A percentile compares a stretch with the other conserved stretches of the same genome.
Conservation (phyloP, 2,329 filamentous ascomycete genomes). For the Hansfordia pulvinata region DNA sequence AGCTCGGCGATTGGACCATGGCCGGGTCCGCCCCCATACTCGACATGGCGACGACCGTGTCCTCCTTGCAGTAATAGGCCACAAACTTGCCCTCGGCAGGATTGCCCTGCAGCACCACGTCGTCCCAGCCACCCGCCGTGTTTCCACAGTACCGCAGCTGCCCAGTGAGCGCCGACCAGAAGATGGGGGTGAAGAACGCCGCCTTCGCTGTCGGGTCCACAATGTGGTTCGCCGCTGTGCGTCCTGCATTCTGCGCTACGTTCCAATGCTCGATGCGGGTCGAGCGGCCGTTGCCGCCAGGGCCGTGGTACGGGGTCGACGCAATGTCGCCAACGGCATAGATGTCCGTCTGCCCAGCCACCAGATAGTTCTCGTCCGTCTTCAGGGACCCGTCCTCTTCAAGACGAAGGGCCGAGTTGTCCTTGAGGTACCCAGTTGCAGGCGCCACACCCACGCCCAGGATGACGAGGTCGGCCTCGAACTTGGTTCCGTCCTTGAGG, state of each 20-base stretch:
- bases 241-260: conserved; percentile 86
- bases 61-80: conserved; percentile 78
- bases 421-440: conserved; percentile 67
- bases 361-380: conserved; percentile 67
- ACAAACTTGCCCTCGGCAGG: conserved; percentile 69
- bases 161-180: conserved; percentile 86
- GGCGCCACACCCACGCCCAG: conserved; percentile 83
- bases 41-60: conserved; percentile 79
- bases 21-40: conserved; percentile 84
- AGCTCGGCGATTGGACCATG: conserved; percentile 74
- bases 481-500: conserved; percentile 72
- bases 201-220: conserved; percentile 45
- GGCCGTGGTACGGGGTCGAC: conserved; percentile 85
- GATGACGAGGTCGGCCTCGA: conserved; percentile 82
- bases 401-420: conserved; percentile 56
- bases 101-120: conserved; percentile 66
- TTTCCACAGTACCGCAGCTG: conserved; percentile 93
- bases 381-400: conserved; percentile 76
- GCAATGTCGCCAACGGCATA: conserved; percentile 94
- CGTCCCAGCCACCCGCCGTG: conserved; percentile 71
- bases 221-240: conserved; percentile 67
- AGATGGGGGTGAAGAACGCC: conserved; percentile 77
- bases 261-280: conserved; percentile 97
- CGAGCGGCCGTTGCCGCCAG: conserved; percentile 59
- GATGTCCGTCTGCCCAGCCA: conserved; percentile 65